Evolutionary conservation across 2,329 filamentous ascomycete species (phyloP), one percentile per base, ranked within the genome.

Genomic region (Neonectria ditissima): DNA sequence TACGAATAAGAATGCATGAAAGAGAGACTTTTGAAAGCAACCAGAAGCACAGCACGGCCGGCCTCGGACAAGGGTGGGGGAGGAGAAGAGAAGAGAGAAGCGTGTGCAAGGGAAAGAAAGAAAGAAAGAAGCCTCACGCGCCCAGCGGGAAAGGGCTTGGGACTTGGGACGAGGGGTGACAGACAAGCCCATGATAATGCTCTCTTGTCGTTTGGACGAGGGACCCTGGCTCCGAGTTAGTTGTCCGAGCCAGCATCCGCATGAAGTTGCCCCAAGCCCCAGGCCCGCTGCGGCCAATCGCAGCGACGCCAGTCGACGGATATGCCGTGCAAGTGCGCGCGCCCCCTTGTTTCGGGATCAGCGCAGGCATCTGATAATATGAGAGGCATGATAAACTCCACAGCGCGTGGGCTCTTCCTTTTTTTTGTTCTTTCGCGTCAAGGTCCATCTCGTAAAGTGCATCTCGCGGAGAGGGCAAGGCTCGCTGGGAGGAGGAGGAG

Each of bases 281-380:
- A 63, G 48, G 58, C 55, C 50, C 57, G 32, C 54, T 28, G 52
- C 55, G 26, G 51, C 70, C 70, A 73, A 73, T 70, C 65, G 69
- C 16, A 24, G 45, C 24, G 51, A 14, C 34, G 43, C 43, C 55
- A 32, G 60, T 45, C 43, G 50, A 55, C 69, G 65, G 67, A 60
- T 66, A 63, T 53, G 50, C 67, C 67, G 60, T 65, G 44, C 48
- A 37, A 52, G 52, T 50, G 57, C 62, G 52, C 59, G 51, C 67
- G 67, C 69, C 24, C 24, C 71, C 72, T 60, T 69, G 67, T 73
- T 73, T 73, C 70, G 63, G 67, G 65, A 73, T 71, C 67, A 73
- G 58, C 70, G 61, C 59, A 65, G 65, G 67, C 55, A 63, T 62
- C 22, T 34, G 8, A 47, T 18, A 39, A 45, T 50, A 32, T 44